Conservation (phyloP, 495 filamentous ascomycete genomes). For the Neurospora sp. region DNA sequence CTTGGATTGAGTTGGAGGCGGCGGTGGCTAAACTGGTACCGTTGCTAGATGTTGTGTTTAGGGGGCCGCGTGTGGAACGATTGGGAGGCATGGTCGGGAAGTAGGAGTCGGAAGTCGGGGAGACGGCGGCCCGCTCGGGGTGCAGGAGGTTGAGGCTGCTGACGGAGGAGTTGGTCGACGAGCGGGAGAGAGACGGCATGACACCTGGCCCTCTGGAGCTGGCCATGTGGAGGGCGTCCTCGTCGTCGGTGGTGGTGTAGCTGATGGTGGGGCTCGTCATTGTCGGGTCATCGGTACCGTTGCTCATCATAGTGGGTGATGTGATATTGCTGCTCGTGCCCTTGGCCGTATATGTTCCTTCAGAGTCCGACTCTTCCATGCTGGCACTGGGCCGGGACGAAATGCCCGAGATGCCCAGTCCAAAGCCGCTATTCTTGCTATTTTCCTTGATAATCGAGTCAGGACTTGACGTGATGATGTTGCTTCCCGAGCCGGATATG, state of each 20-base stretch:
- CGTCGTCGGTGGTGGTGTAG: constrained; percentile 72
- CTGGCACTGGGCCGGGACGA: constrained; percentile 32
- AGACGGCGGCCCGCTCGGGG: constrained; percentile 38
- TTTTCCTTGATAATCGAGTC: neutral
- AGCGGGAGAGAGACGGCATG: constrained; percentile 9
- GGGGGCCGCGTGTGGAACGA: neutral
- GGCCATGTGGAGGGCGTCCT: constrained; percentile 56
- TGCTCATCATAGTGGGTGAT: constrained; percentile 3
- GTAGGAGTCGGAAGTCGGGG: constrained; percentile 53
- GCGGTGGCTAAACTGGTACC: neutral
- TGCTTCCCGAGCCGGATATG: neutral
- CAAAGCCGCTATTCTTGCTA: constrained; percentile 16
- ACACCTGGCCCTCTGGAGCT: constrained; percentile 19
- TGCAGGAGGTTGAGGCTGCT: constrained; percentile 26
- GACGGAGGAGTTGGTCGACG: constrained; percentile 16
- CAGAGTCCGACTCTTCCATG: constrained; percentile 9
- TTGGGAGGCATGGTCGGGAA: constrained; percentile 34
- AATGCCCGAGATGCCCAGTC: constrained; percentile 40
- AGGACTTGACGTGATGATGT: constrained; percentile 2
- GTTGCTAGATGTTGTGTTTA: neutral
- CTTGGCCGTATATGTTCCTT: constrained; percentile 19
- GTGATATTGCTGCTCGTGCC: constrained; percentile 14
- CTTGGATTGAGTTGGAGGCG: constrained; percentile 19
- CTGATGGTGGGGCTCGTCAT: constrained; percentile 47
- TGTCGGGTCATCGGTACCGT: constrained; percentile 10